These are phyloP conservation scores for Rosa lucieae DNA, from an alignment of 306 rosid genomes.

Conservation along the genomic window DNA sequence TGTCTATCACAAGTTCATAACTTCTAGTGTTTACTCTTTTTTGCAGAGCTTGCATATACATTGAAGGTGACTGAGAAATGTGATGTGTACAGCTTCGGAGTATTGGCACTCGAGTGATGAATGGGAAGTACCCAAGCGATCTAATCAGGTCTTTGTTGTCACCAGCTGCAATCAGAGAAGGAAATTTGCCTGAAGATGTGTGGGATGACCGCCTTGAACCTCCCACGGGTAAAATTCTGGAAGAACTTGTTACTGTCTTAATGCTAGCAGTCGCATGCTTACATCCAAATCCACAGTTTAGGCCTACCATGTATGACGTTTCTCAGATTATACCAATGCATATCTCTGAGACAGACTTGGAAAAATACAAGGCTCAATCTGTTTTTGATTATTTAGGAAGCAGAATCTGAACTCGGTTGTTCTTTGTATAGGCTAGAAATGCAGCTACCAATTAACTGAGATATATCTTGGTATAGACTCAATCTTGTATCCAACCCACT, in stretches of 20 bases:
- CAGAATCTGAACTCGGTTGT: neutral
- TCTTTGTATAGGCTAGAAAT: neutral
- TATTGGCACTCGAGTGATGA: slow-evolving; percentile 30
- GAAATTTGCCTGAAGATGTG: slow-evolving; percentile 19
- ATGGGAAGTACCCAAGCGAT: slow-evolving; percentile 35
- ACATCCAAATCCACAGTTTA: slow-evolving; percentile 19
- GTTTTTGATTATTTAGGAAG: neutral
- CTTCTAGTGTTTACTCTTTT: neutral
- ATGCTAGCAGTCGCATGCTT: slow-evolving; percentile 38
- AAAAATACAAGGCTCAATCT: slow-evolving; percentile 2
- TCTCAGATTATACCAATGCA: slow-evolving; percentile 23
- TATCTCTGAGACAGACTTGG: neutral
- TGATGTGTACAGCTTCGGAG: slow-evolving; percentile 46
- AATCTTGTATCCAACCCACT: neutral
- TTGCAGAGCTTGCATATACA: slow-evolving; percentile 45
- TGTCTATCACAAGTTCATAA: neutral
- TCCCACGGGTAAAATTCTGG: slow-evolving; percentile 23
- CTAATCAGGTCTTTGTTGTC: slow-evolving; percentile 14
- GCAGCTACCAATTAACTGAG: neutral
- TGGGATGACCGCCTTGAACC: slow-evolving; percentile 33
- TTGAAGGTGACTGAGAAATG: slow-evolving; percentile 37
- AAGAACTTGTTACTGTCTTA: slow-evolving; percentile 13
- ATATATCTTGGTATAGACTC: neutral
- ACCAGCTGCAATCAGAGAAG: slow-evolving; percentile 9
- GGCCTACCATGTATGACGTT: slow-evolving; percentile 37